Evolutionary conservation across 192 early-diverging fungal species (phyloP).

Genomic region (Spizellomyces sp.): DNA sequence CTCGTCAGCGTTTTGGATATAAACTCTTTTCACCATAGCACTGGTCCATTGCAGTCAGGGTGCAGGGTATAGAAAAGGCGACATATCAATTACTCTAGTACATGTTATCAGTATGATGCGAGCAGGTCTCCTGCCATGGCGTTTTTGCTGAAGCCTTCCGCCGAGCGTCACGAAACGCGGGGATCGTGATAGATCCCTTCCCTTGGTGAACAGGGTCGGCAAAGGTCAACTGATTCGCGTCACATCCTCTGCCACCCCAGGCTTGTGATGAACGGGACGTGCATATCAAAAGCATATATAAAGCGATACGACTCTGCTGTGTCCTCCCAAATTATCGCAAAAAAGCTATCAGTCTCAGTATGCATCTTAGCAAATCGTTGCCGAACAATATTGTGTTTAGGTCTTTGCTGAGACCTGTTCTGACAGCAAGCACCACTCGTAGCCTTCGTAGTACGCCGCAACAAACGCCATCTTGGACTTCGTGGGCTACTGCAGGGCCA

Average conservation of each 20-base stretch:
- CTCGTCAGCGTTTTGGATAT: no score
- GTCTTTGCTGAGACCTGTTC: neutral
- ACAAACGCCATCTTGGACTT: neutral
- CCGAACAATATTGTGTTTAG: neutral
- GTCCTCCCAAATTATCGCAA: neutral
- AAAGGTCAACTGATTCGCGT: neutral
- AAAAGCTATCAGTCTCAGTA: neutral
- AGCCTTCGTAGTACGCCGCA: neutral
- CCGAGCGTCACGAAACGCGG: no score
- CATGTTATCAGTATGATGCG: no score
- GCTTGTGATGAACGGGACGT: no score
- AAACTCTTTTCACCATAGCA: no score
- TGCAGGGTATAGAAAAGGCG: no score
- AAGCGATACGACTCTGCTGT: no score
- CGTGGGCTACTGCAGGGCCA: neutral
- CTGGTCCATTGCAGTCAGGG: no score
- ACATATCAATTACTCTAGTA: no score
- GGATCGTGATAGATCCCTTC: neutral
- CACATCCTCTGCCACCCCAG: neutral
- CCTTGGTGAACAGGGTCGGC: neutral
- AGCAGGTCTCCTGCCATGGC: no score
- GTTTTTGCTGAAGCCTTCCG: no score
- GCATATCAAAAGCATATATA: neutral
- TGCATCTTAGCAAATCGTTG: no score
- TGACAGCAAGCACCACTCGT: neutral